Base-by-base conservation (phyloP, 345 rosid genomes). In the Pelargonium nanum region DNA sequence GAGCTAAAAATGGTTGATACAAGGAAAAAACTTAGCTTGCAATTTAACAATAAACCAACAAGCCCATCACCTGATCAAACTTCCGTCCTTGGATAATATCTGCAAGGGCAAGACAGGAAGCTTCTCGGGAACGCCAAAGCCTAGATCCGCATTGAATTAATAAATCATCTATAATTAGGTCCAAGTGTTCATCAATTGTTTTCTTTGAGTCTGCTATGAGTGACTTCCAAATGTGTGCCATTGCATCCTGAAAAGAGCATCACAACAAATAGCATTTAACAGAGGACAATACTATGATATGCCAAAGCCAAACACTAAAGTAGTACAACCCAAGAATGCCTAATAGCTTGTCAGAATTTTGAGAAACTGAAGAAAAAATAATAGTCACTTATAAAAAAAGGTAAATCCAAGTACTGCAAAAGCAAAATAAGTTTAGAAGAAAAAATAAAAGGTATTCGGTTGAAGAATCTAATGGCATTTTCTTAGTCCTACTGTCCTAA, bases 121-220 rank as follows among this genome's bases (percentile, higher is more conserved):
- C 98, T 77, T 92, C 98, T 65, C 93, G 91, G 10, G 96, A 85
- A 61, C 95, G 96, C 93, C 96, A 89, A 64, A 89, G 95, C 80
- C 96, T 80, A 71, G 96, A 78, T 69, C 93, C 95, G 73, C 89
- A 77, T 76, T 92, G 98, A 22, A 54, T 70, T 61, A 85, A 55
- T 64, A 92, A 77, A 80, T 92, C 98, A 73, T 89, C 91, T 45
- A 89, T 60, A 70, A 92, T 92, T 52, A 78, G 75, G 72, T 87
- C 91, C 70, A 92, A 73, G 69, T 89, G 79, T 60, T 87, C 89
- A 78, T 92, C 96, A 68, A 92, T 78, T 28, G 93, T 86, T 78
- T 57, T 85, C 85, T 71, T 85, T 24, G 95, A 81, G 57, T 92
- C 96, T 9, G 83, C 83, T 52, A 92, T 82, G 23, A 92, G 78